These are phyloP conservation scores for Aureoboletus auriporus DNA, from an alignment of 768 basidiomycete genomes.

Conservation along the genomic window DNA sequence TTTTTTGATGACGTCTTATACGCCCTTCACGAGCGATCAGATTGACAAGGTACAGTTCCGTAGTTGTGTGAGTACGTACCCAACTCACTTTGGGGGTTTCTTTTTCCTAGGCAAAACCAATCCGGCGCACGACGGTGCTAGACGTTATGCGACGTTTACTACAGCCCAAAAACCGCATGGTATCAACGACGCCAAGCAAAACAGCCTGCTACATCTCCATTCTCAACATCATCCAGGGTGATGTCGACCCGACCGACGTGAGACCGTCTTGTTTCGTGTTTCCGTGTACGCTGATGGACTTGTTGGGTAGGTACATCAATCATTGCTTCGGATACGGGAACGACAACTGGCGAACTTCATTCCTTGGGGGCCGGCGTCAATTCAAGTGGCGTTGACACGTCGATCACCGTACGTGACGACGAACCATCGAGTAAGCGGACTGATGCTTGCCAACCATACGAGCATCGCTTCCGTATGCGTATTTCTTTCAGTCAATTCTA, in stretches of 20 bases:
- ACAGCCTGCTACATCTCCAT: slow-evolving; percentile 96
- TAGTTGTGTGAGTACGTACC: neutral
- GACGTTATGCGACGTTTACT: slow-evolving; percentile 98
- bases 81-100: neutral
- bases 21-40: slow-evolving; percentile 95
- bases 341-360: slow-evolving; percentile 96
- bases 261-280: slow-evolving; percentile 1
- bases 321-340: slow-evolving; percentile 92
- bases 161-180: slow-evolving; percentile 98
- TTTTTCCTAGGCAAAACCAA: slow-evolving; percentile 64
- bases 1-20: slow-evolving; percentile 86
- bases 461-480: slow-evolving; percentile 85
- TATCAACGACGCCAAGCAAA: slow-evolving; percentile 88
- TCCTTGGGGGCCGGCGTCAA: slow-evolving; percentile 98
- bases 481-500: too few species aligned
- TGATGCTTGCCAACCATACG: slow-evolving; percentile 99
- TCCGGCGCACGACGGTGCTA: slow-evolving; percentile 92
- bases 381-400: slow-evolving; percentile 93
- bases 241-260: slow-evolving; percentile 97
- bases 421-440: slow-evolving; percentile 91
- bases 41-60: slow-evolving; percentile 78
- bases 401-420: slow-evolving; percentile 84
- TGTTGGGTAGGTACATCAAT: slow-evolving; percentile 82
- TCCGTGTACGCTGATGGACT: neutral
- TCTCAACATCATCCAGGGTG: slow-evolving; percentile 97